Evolutionary conservation across 257 asterid genomes (phyloP).

Genomic region (Capsicum chinense): DNA sequence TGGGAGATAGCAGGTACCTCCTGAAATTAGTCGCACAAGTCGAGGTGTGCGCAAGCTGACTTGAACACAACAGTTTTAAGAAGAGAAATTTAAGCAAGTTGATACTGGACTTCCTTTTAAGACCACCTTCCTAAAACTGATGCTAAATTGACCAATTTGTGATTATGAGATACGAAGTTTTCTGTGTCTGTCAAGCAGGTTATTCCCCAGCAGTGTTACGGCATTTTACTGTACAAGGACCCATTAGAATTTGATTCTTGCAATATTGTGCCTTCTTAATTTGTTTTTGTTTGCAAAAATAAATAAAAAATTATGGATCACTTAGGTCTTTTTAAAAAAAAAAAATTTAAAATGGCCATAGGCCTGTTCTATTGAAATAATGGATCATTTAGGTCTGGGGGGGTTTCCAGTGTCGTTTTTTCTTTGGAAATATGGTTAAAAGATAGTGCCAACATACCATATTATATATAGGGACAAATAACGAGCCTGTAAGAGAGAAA

Average conservation of each 20-base stretch:
- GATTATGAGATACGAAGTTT: background rate
- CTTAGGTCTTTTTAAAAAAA: background rate
- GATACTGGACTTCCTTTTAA: background rate
- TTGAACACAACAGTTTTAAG: background rate
- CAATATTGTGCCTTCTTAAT: conserved; percentile 14
- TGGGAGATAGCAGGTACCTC: background rate
- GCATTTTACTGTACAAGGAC: background rate
- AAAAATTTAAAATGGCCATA: no score
- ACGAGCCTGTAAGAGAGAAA: background rate
- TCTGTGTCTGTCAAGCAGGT: background rate
- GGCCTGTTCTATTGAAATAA: no score
- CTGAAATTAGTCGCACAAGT: background rate
- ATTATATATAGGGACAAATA: conserved; percentile 2
- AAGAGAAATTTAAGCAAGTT: background rate
- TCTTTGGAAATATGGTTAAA: background rate
- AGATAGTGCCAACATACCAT: background rate
- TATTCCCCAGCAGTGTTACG: background rate
- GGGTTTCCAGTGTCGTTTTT: background rate
- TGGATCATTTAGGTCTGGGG: background rate
- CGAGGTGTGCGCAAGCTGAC: background rate
- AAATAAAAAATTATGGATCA: background rate
- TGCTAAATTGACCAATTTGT: conserved; percentile 7
- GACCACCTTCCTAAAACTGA: background rate
- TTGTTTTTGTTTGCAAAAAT: conserved; percentile 8
- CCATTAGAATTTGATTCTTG: conserved; percentile 17